Percentiles rank a stretch among this genome's conserved stretches.
Conservation (phyloP, 2,329 filamentous ascomycete genomes). For the Pestalotiopsis sp. region DNA sequence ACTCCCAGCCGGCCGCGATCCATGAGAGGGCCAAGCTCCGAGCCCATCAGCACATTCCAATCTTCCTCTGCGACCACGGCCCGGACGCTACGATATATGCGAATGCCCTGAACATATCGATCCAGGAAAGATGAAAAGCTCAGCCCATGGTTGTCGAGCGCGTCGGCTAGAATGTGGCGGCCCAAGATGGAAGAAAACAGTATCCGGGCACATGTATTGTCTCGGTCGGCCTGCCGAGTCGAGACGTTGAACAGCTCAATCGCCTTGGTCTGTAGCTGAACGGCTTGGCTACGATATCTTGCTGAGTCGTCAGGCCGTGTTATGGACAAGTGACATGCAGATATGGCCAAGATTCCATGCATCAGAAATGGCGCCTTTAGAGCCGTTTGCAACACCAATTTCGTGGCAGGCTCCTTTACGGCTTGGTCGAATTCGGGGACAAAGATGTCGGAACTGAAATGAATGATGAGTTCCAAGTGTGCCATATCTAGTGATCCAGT, state of each 20-base stretch:
- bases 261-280: not conserved
- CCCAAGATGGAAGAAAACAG: slow-evolving; percentile 5
- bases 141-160: not conserved
- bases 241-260: slow-evolving; percentile 1
- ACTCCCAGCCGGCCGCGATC: not conserved
- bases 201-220: not conserved
- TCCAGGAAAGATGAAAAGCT: not conserved
- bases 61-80: not conserved
- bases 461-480: not conserved
- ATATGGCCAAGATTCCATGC: not conserved
- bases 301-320: not conserved
- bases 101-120: not conserved
- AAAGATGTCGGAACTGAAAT: not conserved
- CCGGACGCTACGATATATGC: not conserved
- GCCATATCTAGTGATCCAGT: not conserved
- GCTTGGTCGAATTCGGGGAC: not conserved
- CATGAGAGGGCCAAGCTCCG: not conserved
- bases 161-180: not conserved
- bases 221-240: not conserved
- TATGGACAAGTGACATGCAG: not conserved
- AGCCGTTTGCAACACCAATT: not conserved
- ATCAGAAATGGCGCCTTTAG: not conserved
- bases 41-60: not conserved
- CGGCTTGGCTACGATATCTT: not conserved
- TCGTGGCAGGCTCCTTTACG: not conserved